Evolutionary conservation across 257 asterid genomes (phyloP), one percentile per base, ranked within the genome.

Genomic region (Avicennia marina): DNA sequence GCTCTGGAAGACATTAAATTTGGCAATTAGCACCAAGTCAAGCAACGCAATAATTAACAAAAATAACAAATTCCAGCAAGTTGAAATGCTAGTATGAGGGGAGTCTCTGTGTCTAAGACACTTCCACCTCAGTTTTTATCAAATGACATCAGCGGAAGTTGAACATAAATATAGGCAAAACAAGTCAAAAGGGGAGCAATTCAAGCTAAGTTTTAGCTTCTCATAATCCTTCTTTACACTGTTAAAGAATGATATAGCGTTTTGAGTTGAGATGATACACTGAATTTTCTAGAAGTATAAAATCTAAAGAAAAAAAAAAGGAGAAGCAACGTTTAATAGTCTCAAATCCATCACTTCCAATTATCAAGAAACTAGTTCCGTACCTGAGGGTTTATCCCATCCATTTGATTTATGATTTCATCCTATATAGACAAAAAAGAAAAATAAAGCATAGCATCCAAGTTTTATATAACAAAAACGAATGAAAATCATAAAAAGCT

Each of bases 341-440:
- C 12, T 6, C 17, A 25, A 47, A 12, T n/a, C 6, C 1, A 21
- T 47, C n/a, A 47, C 22, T 16, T 18, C 20, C 1, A 17, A n/a
- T n/a, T 43, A 6, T 16, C 17, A 13, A 42, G 26, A 67, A 59
- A 57, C 11, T 16, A 41, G 60, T 15, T 61, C 26, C 63, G 33
- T 74, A 90, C 98, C 98, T 91, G 98, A 48, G 98, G 98, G 77
- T 81, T 91, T 65, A 91, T 62, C 53, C 78, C 78, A 25, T 56
- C 72, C 95, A 88, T 83, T 66, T 78, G 81, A 29, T 55, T 70
- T 56, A 85, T 73, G 75, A 91, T 83, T 60, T 63, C 86, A 57
- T 69, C 95, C 98, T 87, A 94, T 46, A 62, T 47, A 48, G 55
- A 53, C 6, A 52, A 53, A 32, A 33, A 56, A 56, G 4, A 51